Conservation (phyloP, 2,329 filamentous ascomycete species). For the Huntiella moniliformis region DNA sequence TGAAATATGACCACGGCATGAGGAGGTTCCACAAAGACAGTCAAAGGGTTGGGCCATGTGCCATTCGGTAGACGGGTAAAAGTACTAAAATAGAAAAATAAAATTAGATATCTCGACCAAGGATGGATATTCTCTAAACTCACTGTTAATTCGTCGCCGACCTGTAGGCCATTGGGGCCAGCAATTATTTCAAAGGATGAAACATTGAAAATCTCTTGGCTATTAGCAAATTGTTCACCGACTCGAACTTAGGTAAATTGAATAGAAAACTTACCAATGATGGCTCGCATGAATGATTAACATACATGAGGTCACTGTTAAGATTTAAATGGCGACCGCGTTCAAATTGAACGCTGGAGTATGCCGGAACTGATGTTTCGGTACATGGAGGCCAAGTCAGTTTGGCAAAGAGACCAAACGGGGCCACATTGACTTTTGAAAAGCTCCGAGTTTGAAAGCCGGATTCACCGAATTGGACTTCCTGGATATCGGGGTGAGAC, state of each 20-base stretch:
- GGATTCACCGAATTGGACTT: constrained; percentile 33
- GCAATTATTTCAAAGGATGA: constrained; percentile 37
- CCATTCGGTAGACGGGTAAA: constrained; percentile 62
- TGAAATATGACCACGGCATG: constrained; percentile 41
- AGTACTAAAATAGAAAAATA: constrained; percentile 29
- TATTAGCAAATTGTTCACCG: neutral
- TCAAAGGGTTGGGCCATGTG: constrained; percentile 52
- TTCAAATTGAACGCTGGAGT: constrained; percentile 45
- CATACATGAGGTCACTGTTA: constrained; percentile 48
- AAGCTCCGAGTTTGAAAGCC: constrained; percentile 42
- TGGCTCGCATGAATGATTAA: constrained; percentile 50
- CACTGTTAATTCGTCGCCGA: constrained; percentile 40
- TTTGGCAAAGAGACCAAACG: constrained; percentile 48
- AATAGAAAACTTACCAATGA: constrained; percentile 32
- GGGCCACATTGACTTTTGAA: constrained; percentile 34
- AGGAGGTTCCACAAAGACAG: constrained; percentile 38
- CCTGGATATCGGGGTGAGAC: constrained; percentile 38
- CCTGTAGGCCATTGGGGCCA: constrained; percentile 33
- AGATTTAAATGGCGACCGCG: constrained; percentile 37
- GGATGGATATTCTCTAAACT: constrained; percentile 11
- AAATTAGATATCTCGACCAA: neutral
- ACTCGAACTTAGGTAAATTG: neutral
- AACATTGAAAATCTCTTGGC: constrained; percentile 39
- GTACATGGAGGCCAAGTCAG: constrained; percentile 45
- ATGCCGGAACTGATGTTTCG: constrained; percentile 34